phyloP scores from a whole-genome alignment of 176 grass and related monocot genomes.

The Alopecurus myosuroides region DNA sequence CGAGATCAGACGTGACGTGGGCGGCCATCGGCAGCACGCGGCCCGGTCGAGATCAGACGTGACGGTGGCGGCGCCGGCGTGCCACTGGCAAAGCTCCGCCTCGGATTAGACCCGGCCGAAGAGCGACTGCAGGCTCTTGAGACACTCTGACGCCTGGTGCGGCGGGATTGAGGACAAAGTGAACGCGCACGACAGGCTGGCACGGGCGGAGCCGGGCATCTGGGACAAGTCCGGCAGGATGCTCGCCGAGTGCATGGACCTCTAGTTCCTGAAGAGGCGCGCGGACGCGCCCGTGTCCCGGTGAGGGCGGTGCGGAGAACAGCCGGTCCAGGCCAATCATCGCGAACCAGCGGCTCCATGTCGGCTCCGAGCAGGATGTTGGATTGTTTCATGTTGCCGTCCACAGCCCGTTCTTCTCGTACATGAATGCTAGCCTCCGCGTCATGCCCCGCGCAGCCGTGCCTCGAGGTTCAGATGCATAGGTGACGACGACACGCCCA shows the following conservation, averaged over 20 bases:
- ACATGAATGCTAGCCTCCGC: conserved; percentile 71
- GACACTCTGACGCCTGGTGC: conserved; percentile 87
- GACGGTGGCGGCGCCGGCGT: conserved; percentile 41
- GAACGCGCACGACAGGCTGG: conserved; percentile 44
- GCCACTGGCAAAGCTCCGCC: conserved; percentile 88
- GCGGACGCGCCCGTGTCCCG: conserved; percentile 58
- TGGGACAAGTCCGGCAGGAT: conserved; percentile 87
- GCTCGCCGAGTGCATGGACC: conserved; percentile 84
- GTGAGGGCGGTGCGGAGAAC: conserved; percentile 42
- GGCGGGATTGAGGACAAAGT: neutral
- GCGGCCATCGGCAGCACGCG: conserved; percentile 78
- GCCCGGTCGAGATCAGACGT: conserved; percentile 74
- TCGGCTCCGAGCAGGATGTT: conserved; percentile 74
- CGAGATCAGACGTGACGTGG: too few species aligned
- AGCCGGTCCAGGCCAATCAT: conserved; percentile 82
- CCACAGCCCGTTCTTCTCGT: conserved; percentile 92
- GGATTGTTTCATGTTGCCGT: conserved; percentile 84
- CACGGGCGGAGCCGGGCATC: conserved; percentile 38
- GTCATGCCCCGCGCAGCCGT: conserved; percentile 70
- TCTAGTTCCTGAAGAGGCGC: conserved; percentile 77
- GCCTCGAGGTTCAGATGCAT: conserved; percentile 75
- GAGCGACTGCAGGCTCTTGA: conserved; percentile 89
- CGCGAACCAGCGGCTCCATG: conserved; percentile 65
- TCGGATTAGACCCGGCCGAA: conserved; percentile 82
- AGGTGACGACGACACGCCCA: conserved; percentile 71